Evolutionary conservation across 1,139 yeast genomes (phyloP).

Genomic region (Protomyces inundatus): DNA sequence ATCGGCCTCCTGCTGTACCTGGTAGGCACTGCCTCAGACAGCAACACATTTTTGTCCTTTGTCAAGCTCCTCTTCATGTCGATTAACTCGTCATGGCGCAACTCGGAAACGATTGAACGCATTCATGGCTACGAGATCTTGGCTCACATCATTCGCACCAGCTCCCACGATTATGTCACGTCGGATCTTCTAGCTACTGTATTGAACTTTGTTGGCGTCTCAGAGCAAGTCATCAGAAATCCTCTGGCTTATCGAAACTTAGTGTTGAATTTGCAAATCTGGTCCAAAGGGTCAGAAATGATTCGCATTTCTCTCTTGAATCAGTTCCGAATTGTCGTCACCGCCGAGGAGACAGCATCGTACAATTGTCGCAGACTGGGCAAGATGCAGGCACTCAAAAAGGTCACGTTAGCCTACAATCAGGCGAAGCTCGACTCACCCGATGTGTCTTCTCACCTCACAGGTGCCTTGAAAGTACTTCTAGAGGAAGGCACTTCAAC

Average conservation of each 20-base stretch:
- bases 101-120: slow-evolving; percentile 42
- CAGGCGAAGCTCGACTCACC: slow-evolving; percentile 39
- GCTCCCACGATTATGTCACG: slow-evolving; percentile 34
- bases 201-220: slow-evolving; percentile 47
- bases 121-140: slow-evolving; percentile 45
- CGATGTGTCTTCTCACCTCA: slow-evolving; percentile 40
- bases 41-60: slow-evolving; percentile 34
- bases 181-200: slow-evolving; percentile 43
- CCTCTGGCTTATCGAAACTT: slow-evolving; percentile 46
- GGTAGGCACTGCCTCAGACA: slow-evolving; percentile 38
- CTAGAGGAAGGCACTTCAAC: slow-evolving; percentile 43
- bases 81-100: slow-evolving; percentile 37
- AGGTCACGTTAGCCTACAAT: slow-evolving; percentile 51
- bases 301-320: slow-evolving; percentile 50
- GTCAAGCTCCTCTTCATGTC: slow-evolving; percentile 39
- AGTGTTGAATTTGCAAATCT: slow-evolving; percentile 49
- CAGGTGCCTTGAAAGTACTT: slow-evolving; percentile 41
- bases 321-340: slow-evolving; percentile 51
- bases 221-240: slow-evolving; percentile 45
- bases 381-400: slow-evolving; percentile 51
- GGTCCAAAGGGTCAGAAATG: slow-evolving; percentile 45
- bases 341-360: slow-evolving; percentile 45
- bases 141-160: slow-evolving; percentile 42
- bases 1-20: slow-evolving; percentile 41
- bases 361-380: slow-evolving; percentile 51